Base-by-base conservation (phyloP, 371 early-diverging fungal species). In the Mucor racemosus region DNA sequence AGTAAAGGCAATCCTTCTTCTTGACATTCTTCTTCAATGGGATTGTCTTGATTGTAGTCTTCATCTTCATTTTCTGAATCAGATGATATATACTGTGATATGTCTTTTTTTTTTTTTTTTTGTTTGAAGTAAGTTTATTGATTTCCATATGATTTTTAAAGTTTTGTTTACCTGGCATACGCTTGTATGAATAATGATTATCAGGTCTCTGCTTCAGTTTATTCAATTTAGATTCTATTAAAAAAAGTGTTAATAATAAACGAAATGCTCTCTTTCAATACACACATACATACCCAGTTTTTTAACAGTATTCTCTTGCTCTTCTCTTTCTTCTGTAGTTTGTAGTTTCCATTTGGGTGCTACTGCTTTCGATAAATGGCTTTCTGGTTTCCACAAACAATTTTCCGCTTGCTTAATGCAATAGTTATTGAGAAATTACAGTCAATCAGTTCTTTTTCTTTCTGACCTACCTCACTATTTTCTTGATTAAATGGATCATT, bases 1-100 rank as follows among this genome's bases (percentile, higher is more conserved):
- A 69, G 55, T 15, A 69, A 41, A 13, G 69, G 65, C 19, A 65
- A 38, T 6, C 69, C 69, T 48, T 69, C 69, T 40, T 50, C 53
- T 6, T 59, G 64, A 38, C 9, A 38, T 54, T 60, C 66, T 5
- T 66, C 59, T 26, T 36, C 19, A 4, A 31, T 5, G 13, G 11
- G 9, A 4, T 46, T 56, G 3, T 57, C 59, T 5, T 13, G 31
- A 6, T 53, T 7, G 19, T 26, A 13, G 31, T 1, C 26, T 3
- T 21, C 26, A 31, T 55, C 57, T 8, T 67, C 67, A 36, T 7
- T 38, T 38, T 61, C 62, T 14, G 66, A 53, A 41, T 21, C 21
- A 13, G 57, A 57, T 6, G 53, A 53, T 4, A 53, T 53, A 31
- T 19, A 53, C 31, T 53, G 53, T 53, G 53, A 53, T 53, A 31